Base-by-base conservation (phyloP, 2,329 filamentous ascomycete species). In the Fusarium devonianum region DNA sequence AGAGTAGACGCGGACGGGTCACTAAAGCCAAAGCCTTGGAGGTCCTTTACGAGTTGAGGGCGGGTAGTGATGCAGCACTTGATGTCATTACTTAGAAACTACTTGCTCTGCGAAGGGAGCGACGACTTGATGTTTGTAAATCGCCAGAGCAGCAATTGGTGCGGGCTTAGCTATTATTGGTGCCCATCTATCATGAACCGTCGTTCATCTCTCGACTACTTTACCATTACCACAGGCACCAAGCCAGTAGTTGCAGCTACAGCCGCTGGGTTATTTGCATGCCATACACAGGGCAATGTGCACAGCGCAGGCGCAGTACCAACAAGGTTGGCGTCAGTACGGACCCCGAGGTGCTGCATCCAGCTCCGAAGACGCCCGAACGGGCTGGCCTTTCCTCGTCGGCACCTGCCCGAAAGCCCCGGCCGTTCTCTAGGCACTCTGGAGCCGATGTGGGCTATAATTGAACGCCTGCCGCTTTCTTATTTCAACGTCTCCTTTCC, bases 351-450 rank as follows among this genome's bases (percentile, higher is more conserved):
- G 35, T 23, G 18, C 34, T 22, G n/a, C 38, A 22, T 34, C 21
- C 40, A 17, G 42, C 57, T 63, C 60, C 60, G 60, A 51, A 32
- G 60, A 37, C 43, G 46, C 60, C 60, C 60, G 60, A 62, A 29
- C 36, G 17, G 38, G 36, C 44, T 21, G 40, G n/a, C 7, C 36
- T 33, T 34, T n/a, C n/a, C n/a, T n/a, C n/a, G n/a, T n/a, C 32
- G 21, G 56, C 14, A 39, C 35, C 35, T 52, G 47, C 47, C 49
- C 34, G 30, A 25, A 16, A 39, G 42, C 39, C 42, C 52, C 56
- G 52, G 42, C 29, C 35, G 39, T 45, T 60, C 43, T 53, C 42
- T 60, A 29, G 10, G 16, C 19, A 35, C 46, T 25, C 36, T 51
- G 47, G 56, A 12, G 51, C 42, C 52, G 47, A 36, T 46, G 25